Percentiles rank a stretch among this genome's conserved stretches.
phyloP scores from a whole-genome alignment of 2,329 filamentous ascomycete species.

The Diaporthe sp. region DNA sequence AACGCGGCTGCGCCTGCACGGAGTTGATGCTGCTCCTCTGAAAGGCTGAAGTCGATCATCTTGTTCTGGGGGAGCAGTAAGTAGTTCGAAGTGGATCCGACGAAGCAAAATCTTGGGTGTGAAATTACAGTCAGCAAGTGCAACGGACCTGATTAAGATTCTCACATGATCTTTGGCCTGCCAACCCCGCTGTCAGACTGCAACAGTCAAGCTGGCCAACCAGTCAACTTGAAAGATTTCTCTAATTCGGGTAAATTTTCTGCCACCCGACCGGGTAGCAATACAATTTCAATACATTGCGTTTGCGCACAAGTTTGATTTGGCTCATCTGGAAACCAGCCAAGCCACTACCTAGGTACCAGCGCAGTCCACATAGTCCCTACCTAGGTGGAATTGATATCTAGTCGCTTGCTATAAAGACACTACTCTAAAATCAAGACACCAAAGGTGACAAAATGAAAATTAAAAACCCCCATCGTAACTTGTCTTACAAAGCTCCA shows the following conservation, averaged over 20 bases:
- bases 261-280: no score
- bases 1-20: conserved; percentile 26
- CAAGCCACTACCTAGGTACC: no score
- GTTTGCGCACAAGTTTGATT: no score
- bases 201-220: not conserved
- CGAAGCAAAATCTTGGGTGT: not conserved
- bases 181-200: not conserved
- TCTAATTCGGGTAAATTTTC: no score
- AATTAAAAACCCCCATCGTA: not conserved
- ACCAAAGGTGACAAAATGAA: no score
- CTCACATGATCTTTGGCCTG: conserved; percentile 7
- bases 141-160: not conserved
- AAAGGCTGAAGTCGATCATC: conserved; percentile 36
- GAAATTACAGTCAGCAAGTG: not conserved
- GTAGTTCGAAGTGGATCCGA: not conserved
- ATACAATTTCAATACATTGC: no score
- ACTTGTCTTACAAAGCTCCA: not conserved
- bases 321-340: no score
- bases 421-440: no score
- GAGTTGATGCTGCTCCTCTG: conserved; percentile 13
- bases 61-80: not conserved
- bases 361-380: no score
- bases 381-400: no score
- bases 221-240: no score
- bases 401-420: no score